A percentile compares a stretch with the other conserved stretches of the same genome.
These are phyloP conservation scores for Fusarium coffeatum DNA, from an alignment of 2,329 filamentous ascomycete species.

Conservation along the genomic window DNA sequence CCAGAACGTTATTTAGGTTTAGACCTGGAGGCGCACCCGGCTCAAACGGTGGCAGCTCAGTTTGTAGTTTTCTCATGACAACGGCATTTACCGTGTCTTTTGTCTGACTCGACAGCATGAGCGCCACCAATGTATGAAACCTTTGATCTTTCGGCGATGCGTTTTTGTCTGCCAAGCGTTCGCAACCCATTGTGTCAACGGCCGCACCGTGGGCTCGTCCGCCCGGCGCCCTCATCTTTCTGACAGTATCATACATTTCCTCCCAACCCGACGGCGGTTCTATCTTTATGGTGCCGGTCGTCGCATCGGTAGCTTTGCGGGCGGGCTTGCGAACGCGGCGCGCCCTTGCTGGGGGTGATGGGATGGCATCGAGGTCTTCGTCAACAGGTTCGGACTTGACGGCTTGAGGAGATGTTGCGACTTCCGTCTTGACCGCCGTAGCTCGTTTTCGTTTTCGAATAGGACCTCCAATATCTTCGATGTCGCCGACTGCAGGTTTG, in stretches of 20 bases:
- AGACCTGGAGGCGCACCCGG: slow-evolving; percentile 64
- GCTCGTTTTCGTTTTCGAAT: slow-evolving; percentile 50
- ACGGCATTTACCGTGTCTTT: slow-evolving; percentile 91
- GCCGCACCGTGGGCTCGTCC: slow-evolving; percentile 76
- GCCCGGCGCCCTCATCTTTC: slow-evolving; percentile 75
- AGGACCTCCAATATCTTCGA: slow-evolving; percentile 65
- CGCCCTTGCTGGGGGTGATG: slow-evolving; percentile 44
- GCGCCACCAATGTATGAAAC: slow-evolving; percentile 85
- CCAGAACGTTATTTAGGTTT: slow-evolving; percentile 81
- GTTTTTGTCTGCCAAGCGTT: slow-evolving; percentile 71
- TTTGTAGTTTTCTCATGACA: slow-evolving; percentile 83
- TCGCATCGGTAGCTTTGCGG: slow-evolving; percentile 55
- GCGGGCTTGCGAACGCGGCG: slow-evolving; percentile 60
- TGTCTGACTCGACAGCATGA: slow-evolving; percentile 94
- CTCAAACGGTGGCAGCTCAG: slow-evolving; percentile 69
- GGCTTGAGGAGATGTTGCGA: slow-evolving; percentile 28
- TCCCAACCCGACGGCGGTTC: slow-evolving; percentile 85
- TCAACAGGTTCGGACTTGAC: slow-evolving; percentile 57
- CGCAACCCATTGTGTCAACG: slow-evolving; percentile 98
- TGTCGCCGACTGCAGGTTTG: slow-evolving; percentile 55
- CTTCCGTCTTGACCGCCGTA: slow-evolving; percentile 23
- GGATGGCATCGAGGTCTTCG: slow-evolving; percentile 41
- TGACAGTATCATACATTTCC: slow-evolving; percentile 80
- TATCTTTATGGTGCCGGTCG: slow-evolving; percentile 54
- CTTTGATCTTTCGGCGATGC: slow-evolving; percentile 69